Evolutionary conservation across 768 basidiomycete genomes (phyloP), one percentile per base, ranked within the genome.

Genomic region (Lyophyllum shimeji): DNA sequence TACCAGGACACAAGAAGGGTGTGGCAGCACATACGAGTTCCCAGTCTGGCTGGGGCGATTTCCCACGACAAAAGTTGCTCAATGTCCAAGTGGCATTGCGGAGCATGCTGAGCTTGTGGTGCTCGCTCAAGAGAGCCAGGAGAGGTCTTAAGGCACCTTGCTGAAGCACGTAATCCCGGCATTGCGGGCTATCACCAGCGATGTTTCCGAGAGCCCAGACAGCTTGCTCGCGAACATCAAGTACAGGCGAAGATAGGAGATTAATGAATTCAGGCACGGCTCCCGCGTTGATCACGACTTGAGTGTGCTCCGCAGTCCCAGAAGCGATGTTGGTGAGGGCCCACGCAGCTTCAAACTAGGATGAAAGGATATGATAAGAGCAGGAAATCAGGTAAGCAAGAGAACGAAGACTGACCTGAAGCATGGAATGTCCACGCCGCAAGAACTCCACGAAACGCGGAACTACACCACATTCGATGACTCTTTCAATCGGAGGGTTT

Each of bases 181-280:
- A 99, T 69, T 90, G 86, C 20, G 97, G 97, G 61, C 94, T 96
- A 73, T 99, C 97, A 57, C 97, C 97, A 51, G 97, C 97, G 61
- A 99, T 98, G 76, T 99, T 99, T 55, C 97, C 97, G 57, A 99
- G 82, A 20, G 97, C 97, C 97, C 96, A 99, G 23, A 99, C 97
- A 23, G 97, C 97, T 75, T 99, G 97, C 75, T 99, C 97, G 57
- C 96, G 88, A 58, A 99, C 97, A 74, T 99, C 97, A 56, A 95
- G 81, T 34, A 97, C 94, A 42, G 86, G 78, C n/a, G 95, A 97
- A 8, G 93, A 95, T 40, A 98, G 78, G 46, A 99, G 85, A 63
- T 93, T 93, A 78, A 99, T 98, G 70, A 99, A 99, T 73, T 95
- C 88, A 2, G 95, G 96, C 15, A 99, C 95, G 23, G 97, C 95